Evolutionary conservation across 371 early-diverging fungal species (phyloP).

Genomic region (Rhizopus microsporus): DNA sequence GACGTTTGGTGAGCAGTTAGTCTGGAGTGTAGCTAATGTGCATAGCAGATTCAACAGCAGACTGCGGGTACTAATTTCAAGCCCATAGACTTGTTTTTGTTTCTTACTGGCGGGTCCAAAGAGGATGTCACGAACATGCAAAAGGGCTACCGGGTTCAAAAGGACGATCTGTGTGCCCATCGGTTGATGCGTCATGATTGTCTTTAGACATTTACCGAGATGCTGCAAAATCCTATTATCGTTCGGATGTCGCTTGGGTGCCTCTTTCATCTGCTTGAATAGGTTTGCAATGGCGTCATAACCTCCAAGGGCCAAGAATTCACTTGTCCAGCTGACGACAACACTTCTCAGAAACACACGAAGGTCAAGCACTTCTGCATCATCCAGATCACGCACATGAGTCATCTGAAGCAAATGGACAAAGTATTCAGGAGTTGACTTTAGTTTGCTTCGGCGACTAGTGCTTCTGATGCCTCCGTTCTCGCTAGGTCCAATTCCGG

Average conservation of each 20-base stretch:
- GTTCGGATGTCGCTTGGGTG: constrained; percentile 36
- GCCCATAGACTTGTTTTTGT: constrained; percentile 40
- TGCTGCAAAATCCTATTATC: constrained; percentile 46
- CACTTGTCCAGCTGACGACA: constrained; percentile 52
- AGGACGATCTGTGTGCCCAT: constrained; percentile 43
- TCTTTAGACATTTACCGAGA: constrained; percentile 47
- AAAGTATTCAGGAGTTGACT: constrained; percentile 41
- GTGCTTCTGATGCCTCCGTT: constrained; percentile 9
- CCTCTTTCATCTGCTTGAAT: constrained; percentile 45
- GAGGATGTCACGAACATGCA: constrained; percentile 48
- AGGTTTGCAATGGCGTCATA: constrained; percentile 43
- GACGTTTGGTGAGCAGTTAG: constrained; percentile 16
- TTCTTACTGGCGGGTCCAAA: constrained; percentile 45
- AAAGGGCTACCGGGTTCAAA: constrained; percentile 35
- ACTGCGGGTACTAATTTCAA: constrained; percentile 42
- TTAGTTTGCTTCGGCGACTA: constrained; percentile 21
- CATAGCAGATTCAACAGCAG: constrained; percentile 41
- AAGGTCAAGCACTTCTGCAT: constrained; percentile 39
- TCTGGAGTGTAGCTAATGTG: constrained; percentile 47
- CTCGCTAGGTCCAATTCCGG: constrained; percentile 1
- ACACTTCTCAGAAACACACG: constrained; percentile 48
- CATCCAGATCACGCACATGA: constrained; percentile 39
- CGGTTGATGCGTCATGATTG: constrained; percentile 49
- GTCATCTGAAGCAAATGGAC: constrained; percentile 32
- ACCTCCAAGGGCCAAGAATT: constrained; percentile 45